Percentiles rank a stretch among this genome's conserved stretches.
Conservation (phyloP, 78 protist genomes). For the Dictyostelium citrinum region DNA sequence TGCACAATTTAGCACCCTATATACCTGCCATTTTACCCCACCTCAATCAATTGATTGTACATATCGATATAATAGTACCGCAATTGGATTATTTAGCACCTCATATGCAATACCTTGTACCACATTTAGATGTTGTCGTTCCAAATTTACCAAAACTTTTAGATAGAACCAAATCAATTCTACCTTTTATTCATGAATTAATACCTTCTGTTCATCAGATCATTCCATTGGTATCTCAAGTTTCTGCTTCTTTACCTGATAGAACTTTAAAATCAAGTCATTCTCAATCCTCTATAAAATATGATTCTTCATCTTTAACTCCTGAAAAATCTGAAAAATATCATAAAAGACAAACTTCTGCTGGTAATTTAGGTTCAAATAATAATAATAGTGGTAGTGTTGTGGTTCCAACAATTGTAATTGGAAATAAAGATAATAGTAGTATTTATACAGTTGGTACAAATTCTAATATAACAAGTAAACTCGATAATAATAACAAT, state of each 20-base stretch:
- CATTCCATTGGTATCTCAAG: background rate
- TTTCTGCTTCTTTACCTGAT: background rate
- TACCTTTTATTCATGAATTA: conserved; percentile 37
- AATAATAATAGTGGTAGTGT: background rate
- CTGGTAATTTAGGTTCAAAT: background rate
- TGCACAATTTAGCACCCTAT: conserved; percentile 43
- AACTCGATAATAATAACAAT: no score
- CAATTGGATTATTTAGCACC: conserved; percentile 49
- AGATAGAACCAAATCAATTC: conserved; percentile 40
- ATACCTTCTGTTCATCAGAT: background rate
- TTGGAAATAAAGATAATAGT: background rate
- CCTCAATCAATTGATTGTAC: background rate
- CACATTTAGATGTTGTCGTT: conserved; percentile 15
- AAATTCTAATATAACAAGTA: background rate
- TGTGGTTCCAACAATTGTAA: background rate
- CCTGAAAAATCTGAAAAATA: conserved; percentile 1
- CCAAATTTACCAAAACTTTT: conserved; percentile 27
- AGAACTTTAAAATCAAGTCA: conserved; percentile 30
- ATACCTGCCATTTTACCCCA: conserved; percentile 35
- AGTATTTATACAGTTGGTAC: background rate
- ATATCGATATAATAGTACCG: conserved; percentile 40
- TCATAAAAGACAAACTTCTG: conserved; percentile 29
- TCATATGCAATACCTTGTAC: conserved; percentile 4
- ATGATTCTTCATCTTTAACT: background rate
- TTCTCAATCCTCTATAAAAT: background rate